Base-by-base conservation (phyloP, 768 basidiomycete species). In the Xerocomellus amylosporus region DNA sequence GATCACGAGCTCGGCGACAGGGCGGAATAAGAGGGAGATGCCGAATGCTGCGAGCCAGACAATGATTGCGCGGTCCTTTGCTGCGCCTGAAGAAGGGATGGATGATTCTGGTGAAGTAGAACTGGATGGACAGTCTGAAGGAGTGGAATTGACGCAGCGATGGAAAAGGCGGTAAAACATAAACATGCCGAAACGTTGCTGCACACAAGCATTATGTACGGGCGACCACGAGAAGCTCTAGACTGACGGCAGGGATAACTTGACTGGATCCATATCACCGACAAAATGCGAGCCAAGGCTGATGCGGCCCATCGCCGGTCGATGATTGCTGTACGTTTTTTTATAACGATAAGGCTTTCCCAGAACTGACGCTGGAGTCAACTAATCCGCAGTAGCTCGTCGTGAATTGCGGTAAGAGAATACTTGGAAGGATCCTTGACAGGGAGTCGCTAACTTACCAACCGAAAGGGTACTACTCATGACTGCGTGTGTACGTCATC, bases 1-100 rank as follows among this genome's bases (percentile, higher is more conserved):
- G 37, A 56, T 51, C 31, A 46, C 55, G 38, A 64, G 24, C 15
- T 49, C 53, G 45, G 49, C 40, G 2, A 15, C 45, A 34, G 47
- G 48, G 37, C 49, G 57, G 50, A 58, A 58, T 13, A 59, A 56
- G 17, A 58, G 54, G 22, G 52, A 49, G 15, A 42, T 0, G 26
- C 56, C 58, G 15, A 66, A 66, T 5, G 38, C 28, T 5, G 46
- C 22, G 43, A 55, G 54, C 57, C 59, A 61, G 41, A 61, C 17
- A 19, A 56, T 12, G 30, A 60, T 15, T 6, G 48, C 37, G 10
- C 51, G 40, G 1, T 61, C 46, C 31, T 59, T 57, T 38, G 19
- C 36, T 26, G 51, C 30, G 17, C 51, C 47, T 31, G 38, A 38
- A 31, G 54, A 20, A 1, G 51, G 40, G 17, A 20, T 19, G 50